Evolutionary conservation across 179 eudicot species (phyloP).

Genomic region (Silene vulgaris): DNA sequence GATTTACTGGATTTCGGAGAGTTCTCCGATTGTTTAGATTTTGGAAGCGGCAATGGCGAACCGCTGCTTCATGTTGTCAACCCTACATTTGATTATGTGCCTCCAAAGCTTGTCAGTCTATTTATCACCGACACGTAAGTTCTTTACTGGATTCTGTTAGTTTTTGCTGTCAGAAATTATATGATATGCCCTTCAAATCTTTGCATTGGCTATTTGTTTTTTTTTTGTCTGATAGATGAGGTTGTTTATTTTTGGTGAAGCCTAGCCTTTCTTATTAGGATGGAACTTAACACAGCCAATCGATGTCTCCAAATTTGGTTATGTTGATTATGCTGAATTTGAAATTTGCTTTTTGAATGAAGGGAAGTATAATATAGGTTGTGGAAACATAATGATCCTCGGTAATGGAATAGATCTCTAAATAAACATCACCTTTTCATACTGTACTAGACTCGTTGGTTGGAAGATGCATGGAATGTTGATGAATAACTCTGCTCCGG

Average conservation of each 20-base stretch:
- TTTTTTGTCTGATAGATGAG: too few species aligned
- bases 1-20: conserved; percentile 95
- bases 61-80: conserved; percentile 93
- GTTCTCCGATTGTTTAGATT: conserved; percentile 93
- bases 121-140: conserved; percentile 97
- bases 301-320: too few species aligned
- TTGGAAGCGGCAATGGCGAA: conserved; percentile 72
- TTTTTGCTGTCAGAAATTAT: neutral
- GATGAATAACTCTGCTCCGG: neutral
- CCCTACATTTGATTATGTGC: conserved; percentile 96
- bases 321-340: conserved; percentile 5
- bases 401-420: neutral
- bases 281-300: too few species aligned
- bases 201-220: neutral
- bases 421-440: too few species aligned
- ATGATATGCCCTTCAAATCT: neutral
- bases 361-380: neutral
- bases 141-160: conserved; percentile 6
- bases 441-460: neutral
- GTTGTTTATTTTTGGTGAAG: too few species aligned
- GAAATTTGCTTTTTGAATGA: neutral
- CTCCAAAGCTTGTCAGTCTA: conserved; percentile 86
- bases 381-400: neutral
- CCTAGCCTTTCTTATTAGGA: too few species aligned
- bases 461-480: neutral